These are phyloP conservation scores for Cucumis sativus DNA, from an alignment of 306 rosid species.

Conservation along the genomic window DNA sequence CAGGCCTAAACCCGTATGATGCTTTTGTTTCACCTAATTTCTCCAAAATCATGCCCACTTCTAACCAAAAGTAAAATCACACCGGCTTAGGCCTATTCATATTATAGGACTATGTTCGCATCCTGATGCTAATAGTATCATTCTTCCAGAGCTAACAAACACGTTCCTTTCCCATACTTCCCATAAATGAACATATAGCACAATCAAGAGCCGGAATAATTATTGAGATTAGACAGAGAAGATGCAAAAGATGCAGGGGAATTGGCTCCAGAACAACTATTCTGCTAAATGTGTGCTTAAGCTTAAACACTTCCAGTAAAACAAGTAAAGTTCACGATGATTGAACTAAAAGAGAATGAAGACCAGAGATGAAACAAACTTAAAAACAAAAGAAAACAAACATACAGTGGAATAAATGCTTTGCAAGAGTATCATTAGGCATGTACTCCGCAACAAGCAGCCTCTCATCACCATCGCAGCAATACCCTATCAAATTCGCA, in stretches of 20 bases:
- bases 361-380: neutral
- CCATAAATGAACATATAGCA: neutral
- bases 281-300: neutral
- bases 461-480: constrained; percentile 94
- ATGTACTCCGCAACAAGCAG: constrained; percentile 92
- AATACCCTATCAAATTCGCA: constrained; percentile 84
- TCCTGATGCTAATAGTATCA: neutral
- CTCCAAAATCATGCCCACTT: neutral
- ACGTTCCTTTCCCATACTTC: neutral
- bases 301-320: neutral
- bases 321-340: neutral
- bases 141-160: neutral
- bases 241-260: neutral
- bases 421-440: constrained; percentile 97
- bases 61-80: neutral
- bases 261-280: neutral
- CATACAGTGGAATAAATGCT: constrained; percentile 95
- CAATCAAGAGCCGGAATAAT: neutral
- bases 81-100: too few relatives aligned
- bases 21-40: neutral
- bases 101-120: neutral
- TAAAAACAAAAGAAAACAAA: neutral
- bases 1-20: neutral
- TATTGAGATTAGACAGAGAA: neutral
- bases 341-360: neutral